Conservation (phyloP, 306 rosid species). For the Lotus japonicus region DNA sequence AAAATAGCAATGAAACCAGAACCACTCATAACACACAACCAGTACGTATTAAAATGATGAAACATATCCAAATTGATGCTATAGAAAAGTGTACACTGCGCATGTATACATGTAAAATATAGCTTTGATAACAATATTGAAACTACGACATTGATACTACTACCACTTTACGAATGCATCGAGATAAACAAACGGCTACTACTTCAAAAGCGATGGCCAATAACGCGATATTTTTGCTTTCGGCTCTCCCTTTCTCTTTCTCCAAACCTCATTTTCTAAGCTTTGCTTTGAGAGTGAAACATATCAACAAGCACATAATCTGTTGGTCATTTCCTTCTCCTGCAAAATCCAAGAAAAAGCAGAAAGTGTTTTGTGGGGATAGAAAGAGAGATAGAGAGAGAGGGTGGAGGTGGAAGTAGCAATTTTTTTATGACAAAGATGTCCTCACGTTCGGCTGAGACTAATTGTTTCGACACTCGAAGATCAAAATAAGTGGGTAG, state of each 20-base stretch:
- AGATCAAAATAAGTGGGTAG: no score
- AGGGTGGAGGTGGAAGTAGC: no score
- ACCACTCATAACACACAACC: background rate
- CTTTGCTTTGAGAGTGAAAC: conserved; percentile 8
- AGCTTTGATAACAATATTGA: background rate
- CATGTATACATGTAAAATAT: background rate
- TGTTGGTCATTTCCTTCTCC: conserved; percentile 24
- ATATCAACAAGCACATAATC: conserved; percentile 22
- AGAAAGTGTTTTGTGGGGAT: conserved; percentile 27
- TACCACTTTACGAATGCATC: conserved; percentile 24
- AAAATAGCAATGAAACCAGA: background rate
- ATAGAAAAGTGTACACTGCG: background rate
- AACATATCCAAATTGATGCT: background rate
- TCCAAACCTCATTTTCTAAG: conserved; percentile 12
- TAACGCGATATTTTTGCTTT: conserved; percentile 41
- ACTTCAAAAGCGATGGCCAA: conserved; percentile 32
- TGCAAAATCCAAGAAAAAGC: conserved; percentile 45
- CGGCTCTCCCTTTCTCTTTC: conserved; percentile 43
- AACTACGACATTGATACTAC: background rate
- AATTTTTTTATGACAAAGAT: no score
- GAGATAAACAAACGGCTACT: conserved; percentile 31
- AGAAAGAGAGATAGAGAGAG: background rate
- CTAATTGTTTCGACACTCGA: no score
- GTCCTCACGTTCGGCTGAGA: no score
- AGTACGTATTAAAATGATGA: background rate